Percentiles rank a stretch among this genome's conserved stretches.
These are phyloP conservation scores for Diplodia mutila DNA, from an alignment of 2,329 filamentous ascomycete species.

Conservation along the genomic window DNA sequence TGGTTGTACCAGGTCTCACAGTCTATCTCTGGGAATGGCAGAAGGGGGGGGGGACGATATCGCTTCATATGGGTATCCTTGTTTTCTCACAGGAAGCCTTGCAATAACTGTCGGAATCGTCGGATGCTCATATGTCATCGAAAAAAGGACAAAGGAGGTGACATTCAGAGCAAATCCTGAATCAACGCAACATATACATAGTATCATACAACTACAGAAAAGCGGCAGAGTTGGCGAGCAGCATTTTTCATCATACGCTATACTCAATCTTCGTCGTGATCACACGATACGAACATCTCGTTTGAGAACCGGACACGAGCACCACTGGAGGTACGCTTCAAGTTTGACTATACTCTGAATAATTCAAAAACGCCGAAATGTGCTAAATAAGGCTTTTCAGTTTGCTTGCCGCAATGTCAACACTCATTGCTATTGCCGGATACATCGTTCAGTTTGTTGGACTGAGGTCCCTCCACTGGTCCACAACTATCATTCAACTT, in stretches of 20 bases:
- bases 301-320: no score
- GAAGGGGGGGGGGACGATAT: background rate
- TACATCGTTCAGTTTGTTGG: background rate
- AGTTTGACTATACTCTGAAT: no score
- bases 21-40: background rate
- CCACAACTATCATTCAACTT: background rate
- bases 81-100: background rate
- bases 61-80: background rate
- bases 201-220: background rate
- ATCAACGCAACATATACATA: background rate
- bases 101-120: background rate
- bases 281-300: background rate
- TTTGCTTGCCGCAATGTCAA: background rate
- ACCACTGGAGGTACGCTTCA: background rate
- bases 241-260: background rate
- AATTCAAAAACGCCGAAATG: no score
- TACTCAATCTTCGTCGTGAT: background rate
- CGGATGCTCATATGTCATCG: background rate
- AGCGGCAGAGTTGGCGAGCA: background rate
- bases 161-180: background rate
- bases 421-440: background rate
- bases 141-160: background rate
- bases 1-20: background rate
- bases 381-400: no score
- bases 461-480: background rate